Evolutionary conservation across 495 filamentous ascomycete species (phyloP).

Genomic region (Trichodelitschia bisporula): DNA sequence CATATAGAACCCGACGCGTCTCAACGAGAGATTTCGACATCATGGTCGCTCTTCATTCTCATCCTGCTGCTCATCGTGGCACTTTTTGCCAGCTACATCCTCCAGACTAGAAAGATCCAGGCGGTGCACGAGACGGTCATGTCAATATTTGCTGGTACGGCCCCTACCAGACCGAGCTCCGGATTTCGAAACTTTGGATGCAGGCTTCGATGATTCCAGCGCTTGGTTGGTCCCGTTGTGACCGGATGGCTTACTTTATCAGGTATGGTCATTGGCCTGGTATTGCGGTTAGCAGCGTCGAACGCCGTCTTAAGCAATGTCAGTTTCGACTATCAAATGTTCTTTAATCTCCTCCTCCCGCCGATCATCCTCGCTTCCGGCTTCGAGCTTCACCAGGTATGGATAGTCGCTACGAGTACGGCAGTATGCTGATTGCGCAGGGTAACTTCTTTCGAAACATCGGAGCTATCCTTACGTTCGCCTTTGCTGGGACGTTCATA

Average conservation of each 20-base stretch:
- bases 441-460: conserved; percentile 98
- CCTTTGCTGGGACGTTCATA: conserved; percentile 91
- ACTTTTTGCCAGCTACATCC: conserved; percentile 87
- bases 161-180: too few relatives aligned
- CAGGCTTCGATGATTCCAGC: not conserved
- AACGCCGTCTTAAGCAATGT: conserved; percentile 68
- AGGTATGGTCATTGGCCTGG: conserved; percentile 91
- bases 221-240: not conserved
- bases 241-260: not conserved
- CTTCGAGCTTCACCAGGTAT: conserved; percentile 95
- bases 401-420: too few relatives aligned
- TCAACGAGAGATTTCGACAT: conserved; percentile 76
- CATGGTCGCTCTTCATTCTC: conserved; percentile 91
- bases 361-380: conserved; percentile 94
- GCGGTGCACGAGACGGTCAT: conserved; percentile 95
- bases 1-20: conserved; percentile 29
- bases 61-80: conserved; percentile 80
- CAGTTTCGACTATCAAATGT: conserved; percentile 94
- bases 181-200: too few relatives aligned
- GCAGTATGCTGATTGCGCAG: too few relatives aligned
- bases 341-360: conserved; percentile 93
- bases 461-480: conserved; percentile 93
- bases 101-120: conserved; percentile 86
- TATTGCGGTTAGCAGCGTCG: conserved; percentile 55
- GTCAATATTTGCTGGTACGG: conserved; percentile 84